Evolutionary conservation across 2,329 filamentous ascomycete species (phyloP), one percentile per base, ranked within the genome.

Genomic region (Fusarium vanettenii): DNA sequence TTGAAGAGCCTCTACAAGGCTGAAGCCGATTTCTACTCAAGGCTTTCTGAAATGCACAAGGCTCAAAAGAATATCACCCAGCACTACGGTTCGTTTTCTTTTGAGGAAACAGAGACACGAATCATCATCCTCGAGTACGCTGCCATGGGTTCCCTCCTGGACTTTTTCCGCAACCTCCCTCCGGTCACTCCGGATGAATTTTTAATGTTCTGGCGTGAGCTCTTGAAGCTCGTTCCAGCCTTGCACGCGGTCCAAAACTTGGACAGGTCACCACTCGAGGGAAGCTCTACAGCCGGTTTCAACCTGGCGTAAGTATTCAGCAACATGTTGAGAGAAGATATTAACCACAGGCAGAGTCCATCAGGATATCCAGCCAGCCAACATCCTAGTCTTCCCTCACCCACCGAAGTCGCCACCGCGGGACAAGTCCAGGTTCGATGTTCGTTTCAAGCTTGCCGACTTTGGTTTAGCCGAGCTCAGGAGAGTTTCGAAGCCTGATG

Each of bases 331-430:
- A 27, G 25, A 27, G 25, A n/a, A n/a, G 20, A 22, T 52, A 2
- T 11, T 29, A 6, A 67, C 27, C 3, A n/a, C 6, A 4, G 1
- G 2, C 14, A 71, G 72, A 1, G 35, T 64, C 3, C 71, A 75
- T 8, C 65, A 67, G 9, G 69, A 74, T 6, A 74, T 75, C 5
- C 64, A 75, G 9, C 71, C 69, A 1, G 56, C 18, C 4, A 75
- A 74, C 10, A 74, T 75, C 9, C 13, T 75, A 0, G 71, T 75
- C 0, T 75, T 75, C 18, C 64, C 63, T 0, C 25, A 27, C 25
- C 25, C 25, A 27, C 25, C 25, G 5, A 27, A 27, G 25, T 27
- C 25, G 25, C 25, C 25, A 27, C 25, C 25, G 5, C 25, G 25
- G 25, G 25, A 27, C 25, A 27, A 27, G 25, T 27, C 25, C n/a